These are phyloP conservation scores for Neoarthrinium moseri DNA, from an alignment of 2,329 filamentous ascomycete species.

Conservation along the genomic window DNA sequence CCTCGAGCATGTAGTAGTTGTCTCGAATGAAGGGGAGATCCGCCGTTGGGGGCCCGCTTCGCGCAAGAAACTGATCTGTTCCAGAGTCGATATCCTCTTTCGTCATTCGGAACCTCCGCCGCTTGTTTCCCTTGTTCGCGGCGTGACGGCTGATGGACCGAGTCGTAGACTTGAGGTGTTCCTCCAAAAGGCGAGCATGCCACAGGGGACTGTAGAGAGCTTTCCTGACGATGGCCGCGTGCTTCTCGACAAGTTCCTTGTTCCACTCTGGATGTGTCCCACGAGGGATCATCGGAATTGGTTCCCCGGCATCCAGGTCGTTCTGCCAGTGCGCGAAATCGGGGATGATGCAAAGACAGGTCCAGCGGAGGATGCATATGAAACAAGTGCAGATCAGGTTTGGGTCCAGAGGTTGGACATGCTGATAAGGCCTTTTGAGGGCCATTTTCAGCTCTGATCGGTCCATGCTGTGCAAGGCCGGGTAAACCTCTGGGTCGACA, in stretches of 20 bases:
- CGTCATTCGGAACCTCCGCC: slow-evolving; percentile 44
- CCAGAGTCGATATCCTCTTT: slow-evolving; percentile 41
- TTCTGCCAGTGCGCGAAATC: slow-evolving; percentile 58
- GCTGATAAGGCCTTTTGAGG: slow-evolving; percentile 50
- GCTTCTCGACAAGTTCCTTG: slow-evolving; percentile 35
- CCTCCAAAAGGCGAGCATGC: slow-evolving; percentile 48
- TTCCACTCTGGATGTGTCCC: slow-evolving; percentile 52
- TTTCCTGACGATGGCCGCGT: slow-evolving; percentile 42
- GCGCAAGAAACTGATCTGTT: slow-evolving; percentile 49
- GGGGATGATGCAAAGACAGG: slow-evolving; percentile 49
- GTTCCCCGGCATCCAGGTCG: slow-evolving; percentile 47
- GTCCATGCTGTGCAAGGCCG: slow-evolving; percentile 13
- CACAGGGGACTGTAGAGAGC: slow-evolving; percentile 47
- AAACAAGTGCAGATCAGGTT: slow-evolving; percentile 54
- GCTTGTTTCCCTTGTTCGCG: slow-evolving; percentile 46
- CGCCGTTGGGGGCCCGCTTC: slow-evolving; percentile 47
- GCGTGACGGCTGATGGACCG: slow-evolving; percentile 44
- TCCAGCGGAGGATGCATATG: slow-evolving; percentile 56
- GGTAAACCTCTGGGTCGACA: slow-evolving; percentile 20
- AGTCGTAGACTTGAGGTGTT: slow-evolving; percentile 45
- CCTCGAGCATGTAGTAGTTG: slow-evolving; percentile 58
- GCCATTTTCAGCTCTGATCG: slow-evolving; percentile 19
- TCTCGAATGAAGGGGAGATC: slow-evolving; percentile 56
- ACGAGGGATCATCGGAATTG: slow-evolving; percentile 50
- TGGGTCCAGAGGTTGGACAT: slow-evolving; percentile 46